phyloP scores from a whole-genome alignment of 257 asterid genomes.

The Solanum pimpinellifolium region DNA sequence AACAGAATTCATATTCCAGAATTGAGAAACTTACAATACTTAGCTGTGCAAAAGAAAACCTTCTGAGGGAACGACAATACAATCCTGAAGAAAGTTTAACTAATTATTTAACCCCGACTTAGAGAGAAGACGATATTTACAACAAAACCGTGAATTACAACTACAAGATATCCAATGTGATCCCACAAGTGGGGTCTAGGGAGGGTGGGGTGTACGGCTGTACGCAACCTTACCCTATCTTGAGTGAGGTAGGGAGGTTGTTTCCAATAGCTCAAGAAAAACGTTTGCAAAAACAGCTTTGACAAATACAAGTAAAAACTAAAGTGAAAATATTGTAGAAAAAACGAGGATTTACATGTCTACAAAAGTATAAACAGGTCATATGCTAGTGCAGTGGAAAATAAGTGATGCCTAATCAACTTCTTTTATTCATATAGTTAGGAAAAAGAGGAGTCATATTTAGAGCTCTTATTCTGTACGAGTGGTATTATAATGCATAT shows the following conservation, averaged over 20 bases:
- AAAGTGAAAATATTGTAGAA: background rate
- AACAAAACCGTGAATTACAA: background rate
- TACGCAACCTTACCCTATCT: background rate
- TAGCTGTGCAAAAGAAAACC: constrained; percentile 42
- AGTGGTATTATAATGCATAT: background rate
- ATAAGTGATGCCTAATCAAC: background rate
- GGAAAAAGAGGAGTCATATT: background rate
- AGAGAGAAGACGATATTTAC: background rate
- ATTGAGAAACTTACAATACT: constrained; percentile 37
- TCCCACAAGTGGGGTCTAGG: background rate
- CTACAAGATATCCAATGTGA: background rate
- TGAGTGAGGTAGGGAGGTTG: background rate
- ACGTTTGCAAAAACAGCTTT: background rate
- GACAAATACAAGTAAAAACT: background rate
- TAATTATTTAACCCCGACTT: background rate
- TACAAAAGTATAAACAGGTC: background rate
- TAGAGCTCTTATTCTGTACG: background rate
- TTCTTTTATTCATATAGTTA: background rate
- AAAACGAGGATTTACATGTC: background rate
- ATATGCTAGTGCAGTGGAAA: background rate
- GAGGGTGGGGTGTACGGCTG: background rate
- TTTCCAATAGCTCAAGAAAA: background rate
- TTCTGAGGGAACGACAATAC: constrained; percentile 27
- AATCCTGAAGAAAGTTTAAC: constrained; percentile 26
- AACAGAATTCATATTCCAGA: background rate